Percentiles rank a stretch among this genome's conserved stretches.
phyloP scores from a whole-genome alignment of 140 eudicot species.

The Anethum foeniculum region DNA sequence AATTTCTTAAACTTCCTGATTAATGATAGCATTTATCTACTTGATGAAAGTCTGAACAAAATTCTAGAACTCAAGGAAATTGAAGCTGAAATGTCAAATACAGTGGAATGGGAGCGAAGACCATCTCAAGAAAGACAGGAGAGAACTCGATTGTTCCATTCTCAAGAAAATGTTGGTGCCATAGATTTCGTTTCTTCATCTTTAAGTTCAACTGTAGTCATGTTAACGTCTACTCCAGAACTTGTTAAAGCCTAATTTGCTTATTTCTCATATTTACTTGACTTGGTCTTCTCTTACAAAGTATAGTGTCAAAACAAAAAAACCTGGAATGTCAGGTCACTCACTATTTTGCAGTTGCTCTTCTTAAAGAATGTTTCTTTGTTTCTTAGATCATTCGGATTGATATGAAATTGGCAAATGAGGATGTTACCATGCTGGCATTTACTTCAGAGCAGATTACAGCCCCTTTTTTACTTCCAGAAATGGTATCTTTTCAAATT shows the following conservation, averaged over 20 bases:
- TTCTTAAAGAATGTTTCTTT: not conserved
- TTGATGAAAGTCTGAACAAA: conserved; percentile 95
- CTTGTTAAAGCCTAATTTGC: not conserved
- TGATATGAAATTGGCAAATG: conserved; percentile 97
- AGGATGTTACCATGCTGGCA: conserved; percentile 90
- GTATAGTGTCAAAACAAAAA: not conserved
- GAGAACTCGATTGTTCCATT: conserved; percentile 86
- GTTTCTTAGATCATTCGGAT: conserved; percentile 65
- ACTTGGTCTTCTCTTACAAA: not conserved
- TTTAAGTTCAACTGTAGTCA: not conserved
- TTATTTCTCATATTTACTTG: not conserved
- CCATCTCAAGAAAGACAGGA: conserved; percentile 98
- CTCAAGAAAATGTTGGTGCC: conserved; percentile 79
- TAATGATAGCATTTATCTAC: conserved; percentile 88
- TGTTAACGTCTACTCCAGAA: not conserved
- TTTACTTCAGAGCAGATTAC: conserved; percentile 93
- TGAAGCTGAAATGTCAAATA: conserved; percentile 99
- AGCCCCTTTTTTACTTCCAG: conserved; percentile 83
- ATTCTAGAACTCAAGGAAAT: conserved; percentile 90
- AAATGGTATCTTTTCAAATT: conserved; percentile 52
- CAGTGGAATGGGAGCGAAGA: conserved; percentile 88
- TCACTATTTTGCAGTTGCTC: not conserved
- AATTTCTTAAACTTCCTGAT: conserved; percentile 86
- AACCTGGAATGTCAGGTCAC: not conserved
- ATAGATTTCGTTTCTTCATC: not conserved